Conservation (phyloP, 2,329 filamentous ascomycete species). For the Fusarium euwallaceae region DNA sequence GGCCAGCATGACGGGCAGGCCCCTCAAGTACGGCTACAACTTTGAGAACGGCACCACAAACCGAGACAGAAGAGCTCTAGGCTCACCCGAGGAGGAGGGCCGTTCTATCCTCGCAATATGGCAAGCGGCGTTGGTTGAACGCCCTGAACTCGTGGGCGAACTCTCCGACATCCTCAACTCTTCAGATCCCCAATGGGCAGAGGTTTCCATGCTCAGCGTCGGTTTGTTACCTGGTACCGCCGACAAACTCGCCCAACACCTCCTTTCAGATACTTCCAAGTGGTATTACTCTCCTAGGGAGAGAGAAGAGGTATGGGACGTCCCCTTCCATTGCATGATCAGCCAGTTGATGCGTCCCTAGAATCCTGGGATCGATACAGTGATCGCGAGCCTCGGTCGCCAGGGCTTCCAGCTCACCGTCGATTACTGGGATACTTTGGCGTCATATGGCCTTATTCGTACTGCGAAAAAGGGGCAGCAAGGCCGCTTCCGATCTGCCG, state of each 20-base stretch:
- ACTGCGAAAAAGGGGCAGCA: conserved; percentile 11
- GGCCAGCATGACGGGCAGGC: conserved; percentile 21
- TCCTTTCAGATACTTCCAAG: conserved; percentile 9
- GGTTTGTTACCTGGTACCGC: neutral
- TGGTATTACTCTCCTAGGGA: conserved; percentile 29
- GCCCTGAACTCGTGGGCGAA: neutral
- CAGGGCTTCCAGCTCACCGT: conserved; percentile 12
- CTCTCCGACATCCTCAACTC: conserved; percentile 27
- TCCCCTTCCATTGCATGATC: neutral
- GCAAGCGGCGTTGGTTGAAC: conserved; percentile 9
- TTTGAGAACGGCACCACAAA: conserved; percentile 9
- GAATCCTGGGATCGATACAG: neutral
- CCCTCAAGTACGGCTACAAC: conserved; percentile 31
- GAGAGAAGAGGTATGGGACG: conserved; percentile 6
- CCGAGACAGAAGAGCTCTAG: conserved; percentile 4
- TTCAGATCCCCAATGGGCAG: conserved; percentile 11
- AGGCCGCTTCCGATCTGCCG: conserved; percentile 2
- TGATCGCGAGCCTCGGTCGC: conserved; percentile 17
- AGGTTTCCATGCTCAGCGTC: conserved; percentile 7
- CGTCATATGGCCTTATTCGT: neutral
- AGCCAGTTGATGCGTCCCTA: neutral
- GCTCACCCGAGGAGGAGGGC: conserved; percentile 9
- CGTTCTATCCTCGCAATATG: conserved; percentile 27
- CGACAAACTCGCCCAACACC: conserved; percentile 2
- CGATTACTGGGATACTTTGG: conserved; percentile 23